A percentile compares a stretch with the other conserved stretches of the same genome.
Conservation (phyloP, 768 basidiomycete genomes). For the Ephemerocybe angulata region DNA sequence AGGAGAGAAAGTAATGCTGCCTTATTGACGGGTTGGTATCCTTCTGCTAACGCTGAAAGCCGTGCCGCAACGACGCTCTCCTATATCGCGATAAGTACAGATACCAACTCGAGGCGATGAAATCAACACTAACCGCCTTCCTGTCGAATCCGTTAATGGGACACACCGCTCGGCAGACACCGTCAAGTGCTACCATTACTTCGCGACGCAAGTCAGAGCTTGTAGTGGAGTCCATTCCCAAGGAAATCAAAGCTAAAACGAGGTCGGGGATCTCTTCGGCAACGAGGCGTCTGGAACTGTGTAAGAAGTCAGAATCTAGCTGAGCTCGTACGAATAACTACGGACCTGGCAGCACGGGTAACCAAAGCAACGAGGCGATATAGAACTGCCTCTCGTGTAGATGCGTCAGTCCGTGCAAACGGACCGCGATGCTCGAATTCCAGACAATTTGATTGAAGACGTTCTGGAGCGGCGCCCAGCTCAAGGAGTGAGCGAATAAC, state of each 20-base stretch:
- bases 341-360: conserved; percentile 45
- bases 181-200: conserved; percentile 45
- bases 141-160: conserved; percentile 21
- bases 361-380: conserved; percentile 42
- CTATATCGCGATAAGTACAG: conserved; percentile 26
- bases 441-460: conserved; percentile 35
- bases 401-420: conserved; percentile 12
- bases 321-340: conserved; percentile 6
- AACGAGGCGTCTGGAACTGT: conserved; percentile 32
- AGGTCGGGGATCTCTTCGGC: conserved; percentile 44
- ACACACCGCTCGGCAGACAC: conserved; percentile 41
- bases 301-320: background rate
- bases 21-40: conserved; percentile 47
- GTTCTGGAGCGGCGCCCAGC: conserved; percentile 41
- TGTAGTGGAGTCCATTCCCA: conserved; percentile 54
- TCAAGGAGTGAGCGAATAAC: conserved; percentile 36
- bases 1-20: conserved; percentile 49
- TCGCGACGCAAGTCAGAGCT: conserved; percentile 42
- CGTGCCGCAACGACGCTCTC: conserved; percentile 44
- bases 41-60: conserved; percentile 36
- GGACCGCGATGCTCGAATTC: conserved; percentile 9
- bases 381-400: conserved; percentile 29
- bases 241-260: conserved; percentile 45
- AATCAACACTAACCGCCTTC: conserved; percentile 24
- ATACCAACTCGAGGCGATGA: background rate